Conservation (phyloP, 2,329 filamentous ascomycete genomes). For the Botrytis hyacinthi region DNA sequence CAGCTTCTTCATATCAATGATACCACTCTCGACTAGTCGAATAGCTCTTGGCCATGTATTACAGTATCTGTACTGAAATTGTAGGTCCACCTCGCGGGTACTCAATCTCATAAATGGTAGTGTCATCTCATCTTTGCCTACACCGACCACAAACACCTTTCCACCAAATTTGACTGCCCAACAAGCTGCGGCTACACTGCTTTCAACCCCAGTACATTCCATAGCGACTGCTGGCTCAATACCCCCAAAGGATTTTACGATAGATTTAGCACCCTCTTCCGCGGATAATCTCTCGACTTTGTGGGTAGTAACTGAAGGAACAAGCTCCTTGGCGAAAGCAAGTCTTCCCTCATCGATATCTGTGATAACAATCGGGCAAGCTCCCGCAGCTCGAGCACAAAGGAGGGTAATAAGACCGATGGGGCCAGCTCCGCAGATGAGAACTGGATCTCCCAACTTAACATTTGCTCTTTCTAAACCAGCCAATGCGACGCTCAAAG, state of each 20-base stretch:
- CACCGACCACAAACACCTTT: slow-evolving; percentile 94
- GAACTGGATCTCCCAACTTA: slow-evolving; percentile 77
- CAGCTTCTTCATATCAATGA: slow-evolving; percentile 76
- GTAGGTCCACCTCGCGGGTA: slow-evolving; percentile 87
- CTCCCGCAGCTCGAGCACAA: slow-evolving; percentile 81
- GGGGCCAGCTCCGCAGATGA: slow-evolving; percentile 90
- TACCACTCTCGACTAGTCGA: slow-evolving; percentile 76
- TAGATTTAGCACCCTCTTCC: slow-evolving; percentile 68
- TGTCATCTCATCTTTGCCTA: slow-evolving; percentile 92
- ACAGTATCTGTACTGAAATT: slow-evolving; percentile 94
- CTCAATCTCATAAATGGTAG: slow-evolving; percentile 93
- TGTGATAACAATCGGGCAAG: slow-evolving; percentile 87
- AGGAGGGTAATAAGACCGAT: slow-evolving; percentile 89
- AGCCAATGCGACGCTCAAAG: slow-evolving; percentile 82
- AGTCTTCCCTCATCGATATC: slow-evolving; percentile 88
- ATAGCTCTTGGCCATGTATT: slow-evolving; percentile 97
- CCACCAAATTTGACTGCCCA: slow-evolving; percentile 92
- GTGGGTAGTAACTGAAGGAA: slow-evolving; percentile 76
- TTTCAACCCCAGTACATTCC: slow-evolving; percentile 95
- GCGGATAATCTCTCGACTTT: slow-evolving; percentile 66
- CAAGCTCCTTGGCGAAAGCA: slow-evolving; percentile 79
- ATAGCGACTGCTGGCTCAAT: slow-evolving; percentile 78
- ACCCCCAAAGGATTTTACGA: slow-evolving; percentile 70
- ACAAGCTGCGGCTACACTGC: slow-evolving; percentile 79
- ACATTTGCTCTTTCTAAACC: slow-evolving; percentile 81